A percentile compares a stretch with the other conserved stretches of the same genome.
These are phyloP conservation scores for Pulveroboletus sp. DNA, from an alignment of 1,284 basidiomycete genomes.

Conservation along the genomic window DNA sequence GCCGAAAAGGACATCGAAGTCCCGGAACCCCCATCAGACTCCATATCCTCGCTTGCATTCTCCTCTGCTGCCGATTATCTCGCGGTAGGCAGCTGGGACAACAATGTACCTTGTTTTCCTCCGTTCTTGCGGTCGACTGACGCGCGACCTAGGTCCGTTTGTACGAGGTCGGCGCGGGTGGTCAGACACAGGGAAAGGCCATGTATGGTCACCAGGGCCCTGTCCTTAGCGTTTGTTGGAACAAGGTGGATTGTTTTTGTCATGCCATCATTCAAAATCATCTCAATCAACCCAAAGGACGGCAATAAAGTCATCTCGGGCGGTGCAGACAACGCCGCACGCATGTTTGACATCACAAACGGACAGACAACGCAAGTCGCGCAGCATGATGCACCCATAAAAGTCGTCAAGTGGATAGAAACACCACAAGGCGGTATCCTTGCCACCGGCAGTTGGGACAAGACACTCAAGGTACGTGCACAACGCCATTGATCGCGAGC, in stretches of 20 bases:
- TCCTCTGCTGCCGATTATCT: conserved; percentile 52
- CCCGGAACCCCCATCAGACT: conserved; percentile 56
- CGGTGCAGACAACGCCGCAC: conserved; percentile 79
- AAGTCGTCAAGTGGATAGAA: conserved; percentile 73
- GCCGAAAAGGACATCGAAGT: conserved; percentile 61
- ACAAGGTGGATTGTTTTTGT: conserved; percentile 47
- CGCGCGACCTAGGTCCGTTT: conserved; percentile 48
- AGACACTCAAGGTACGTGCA: conserved; percentile 69
- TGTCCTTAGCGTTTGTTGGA: conserved; percentile 80
- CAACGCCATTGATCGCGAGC: not conserved
- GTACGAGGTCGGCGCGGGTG: conserved; percentile 55
- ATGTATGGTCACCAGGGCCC: conserved; percentile 81
- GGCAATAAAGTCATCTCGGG: conserved; percentile 78
- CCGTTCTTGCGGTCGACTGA: not conserved
- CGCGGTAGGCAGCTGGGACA: conserved; percentile 64
- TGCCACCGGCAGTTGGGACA: conserved; percentile 90
- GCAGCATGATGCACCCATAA: conserved; percentile 79
- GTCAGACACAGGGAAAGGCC: conserved; percentile 70
- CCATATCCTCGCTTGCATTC: conserved; percentile 56
- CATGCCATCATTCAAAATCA: not conserved
- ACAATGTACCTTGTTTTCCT: conserved; percentile 44
- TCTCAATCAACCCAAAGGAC: conserved; percentile 45
- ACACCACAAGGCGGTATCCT: conserved; percentile 65
- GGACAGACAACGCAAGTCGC: conserved; percentile 72
- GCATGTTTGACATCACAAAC: conserved; percentile 77